Conservation (phyloP, 2,329 filamentous ascomycete genomes). For the Nemania serpens region DNA sequence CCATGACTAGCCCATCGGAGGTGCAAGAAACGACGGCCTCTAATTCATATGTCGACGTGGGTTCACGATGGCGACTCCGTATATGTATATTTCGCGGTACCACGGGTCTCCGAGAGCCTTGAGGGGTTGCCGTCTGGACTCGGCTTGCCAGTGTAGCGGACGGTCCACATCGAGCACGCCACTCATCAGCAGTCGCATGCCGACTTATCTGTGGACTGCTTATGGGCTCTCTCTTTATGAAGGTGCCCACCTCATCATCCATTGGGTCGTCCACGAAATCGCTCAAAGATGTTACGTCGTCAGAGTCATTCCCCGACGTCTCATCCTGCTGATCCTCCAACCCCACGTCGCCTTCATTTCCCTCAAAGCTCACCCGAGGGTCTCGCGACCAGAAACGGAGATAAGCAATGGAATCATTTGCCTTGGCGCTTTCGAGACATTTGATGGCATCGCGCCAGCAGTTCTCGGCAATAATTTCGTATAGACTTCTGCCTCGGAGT, state of each 20-base stretch:
- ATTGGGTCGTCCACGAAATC: conserved; percentile 50
- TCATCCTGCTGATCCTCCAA: conserved; percentile 53
- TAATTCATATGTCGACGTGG: conserved; percentile 65
- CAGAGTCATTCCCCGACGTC: conserved; percentile 45
- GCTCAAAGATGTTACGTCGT: conserved; percentile 52
- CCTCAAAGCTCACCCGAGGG: conserved; percentile 61
- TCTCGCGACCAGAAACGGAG: conserved; percentile 84
- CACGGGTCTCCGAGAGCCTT: conserved; percentile 13
- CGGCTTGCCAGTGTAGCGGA: conserved; percentile 33
- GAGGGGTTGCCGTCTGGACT: conserved; percentile 28
- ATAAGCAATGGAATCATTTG: conserved; percentile 89
- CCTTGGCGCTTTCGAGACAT: conserved; percentile 83
- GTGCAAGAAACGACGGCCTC: conserved; percentile 92
- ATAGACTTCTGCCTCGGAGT: conserved; percentile 79
- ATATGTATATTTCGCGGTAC: conserved; percentile 4
- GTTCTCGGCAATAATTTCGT: conserved; percentile 80
- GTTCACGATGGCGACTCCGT: conserved; percentile 34
- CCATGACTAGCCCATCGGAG: conserved; percentile 83
- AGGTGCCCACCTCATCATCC: conserved; percentile 34
- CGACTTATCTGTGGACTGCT: conserved; percentile 16
- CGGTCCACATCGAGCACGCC: conserved; percentile 6
- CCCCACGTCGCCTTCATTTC: conserved; percentile 48
- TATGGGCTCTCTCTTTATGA: conserved; percentile 45
- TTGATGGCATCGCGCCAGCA: conserved; percentile 77
- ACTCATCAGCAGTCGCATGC: not conserved